These are phyloP conservation scores for Penicillium glabrum DNA, from an alignment of 2,329 filamentous ascomycete genomes.

Conservation along the genomic window DNA sequence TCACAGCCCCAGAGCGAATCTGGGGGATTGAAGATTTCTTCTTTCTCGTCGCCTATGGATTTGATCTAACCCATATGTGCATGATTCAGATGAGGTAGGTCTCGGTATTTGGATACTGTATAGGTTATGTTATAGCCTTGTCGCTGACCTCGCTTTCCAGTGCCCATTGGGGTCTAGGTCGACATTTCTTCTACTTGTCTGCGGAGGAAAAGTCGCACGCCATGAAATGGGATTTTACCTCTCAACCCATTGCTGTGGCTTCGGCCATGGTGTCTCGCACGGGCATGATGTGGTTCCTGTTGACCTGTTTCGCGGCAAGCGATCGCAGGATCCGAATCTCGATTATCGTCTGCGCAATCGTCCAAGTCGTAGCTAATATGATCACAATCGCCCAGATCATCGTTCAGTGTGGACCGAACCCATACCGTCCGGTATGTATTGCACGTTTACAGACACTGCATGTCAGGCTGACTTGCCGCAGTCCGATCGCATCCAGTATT, in stretches of 20 bases:
- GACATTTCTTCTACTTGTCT: constrained; percentile 33
- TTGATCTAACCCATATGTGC: constrained; percentile 34
- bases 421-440: constrained; percentile 25
- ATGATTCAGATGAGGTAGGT: constrained; percentile 33
- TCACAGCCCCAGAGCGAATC: constrained; percentile 31
- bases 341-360: constrained; percentile 32
- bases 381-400: constrained; percentile 36
- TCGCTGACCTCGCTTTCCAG: constrained; percentile 12
- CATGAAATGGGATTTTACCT: constrained; percentile 26
- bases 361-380: constrained; percentile 35
- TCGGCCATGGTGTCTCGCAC: constrained; percentile 37
- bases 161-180: constrained; percentile 31
- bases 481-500: constrained; percentile 32
- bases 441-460: not conserved
- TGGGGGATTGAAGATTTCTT: constrained; percentile 38
- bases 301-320: constrained; percentile 34
- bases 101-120: not conserved
- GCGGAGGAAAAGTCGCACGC: constrained; percentile 23
- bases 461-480: constrained; percentile 29
- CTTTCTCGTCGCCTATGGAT: constrained; percentile 28
- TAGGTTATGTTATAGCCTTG: too few relatives aligned
- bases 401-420: constrained; percentile 37
- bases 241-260: constrained; percentile 28
- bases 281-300: constrained; percentile 39
- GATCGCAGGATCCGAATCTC: constrained; percentile 29